Evolutionary conservation across 495 filamentous ascomycete species (phyloP), one percentile per base, ranked within the genome.

Genomic region (Podospora pseudoanserina): DNA sequence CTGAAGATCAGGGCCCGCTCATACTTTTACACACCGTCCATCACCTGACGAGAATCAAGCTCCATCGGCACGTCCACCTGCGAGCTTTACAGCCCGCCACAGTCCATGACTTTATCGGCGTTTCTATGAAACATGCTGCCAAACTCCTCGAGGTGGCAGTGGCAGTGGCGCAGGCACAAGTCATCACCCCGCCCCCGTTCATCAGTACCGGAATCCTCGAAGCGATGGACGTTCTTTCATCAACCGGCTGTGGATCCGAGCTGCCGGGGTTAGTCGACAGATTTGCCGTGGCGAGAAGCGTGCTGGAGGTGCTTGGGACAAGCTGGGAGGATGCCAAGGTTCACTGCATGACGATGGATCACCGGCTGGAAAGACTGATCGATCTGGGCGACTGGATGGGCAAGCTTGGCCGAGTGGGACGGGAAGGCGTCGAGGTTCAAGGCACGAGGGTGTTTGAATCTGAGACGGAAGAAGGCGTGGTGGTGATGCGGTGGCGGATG

Each of bases 141-240:
- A 61, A 67, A 53, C 60, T 75, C 5, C 63, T 78, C 13, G 69
- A 72, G 5, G 63, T 76, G 13, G 64, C 71, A 20, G 66, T 68
- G 32, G 64, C 60, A 4, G 70, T 72, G n/a, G 72, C 74, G 54
- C 69, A 68, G 57, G 66, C 67, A 30, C 53, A 59, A 32, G 19
- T 60, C 58, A 64, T 60, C 59, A 66, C 68, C 65, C 67, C 71
- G 30, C 73, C 73, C 9, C 73, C 69, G 1, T 73, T 75, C 53
- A 64, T 69, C 16, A 66, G 67, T 60, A 67, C 63, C 59, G 73
- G 73, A 26, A 67, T 76, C 18, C 64, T 76, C 61, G 74, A 76
- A 59, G 70, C 69, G 2, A 65, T 67, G 60, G 74, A 76, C 67
- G 74, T 76, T 11, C 67, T 76, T 15, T 73, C 74, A 3, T 70